Evolutionary conservation across 164 flowering plant genomes (phyloP), one percentile per base, ranked within the genome.

Genomic region (Aristolochia contorta): DNA sequence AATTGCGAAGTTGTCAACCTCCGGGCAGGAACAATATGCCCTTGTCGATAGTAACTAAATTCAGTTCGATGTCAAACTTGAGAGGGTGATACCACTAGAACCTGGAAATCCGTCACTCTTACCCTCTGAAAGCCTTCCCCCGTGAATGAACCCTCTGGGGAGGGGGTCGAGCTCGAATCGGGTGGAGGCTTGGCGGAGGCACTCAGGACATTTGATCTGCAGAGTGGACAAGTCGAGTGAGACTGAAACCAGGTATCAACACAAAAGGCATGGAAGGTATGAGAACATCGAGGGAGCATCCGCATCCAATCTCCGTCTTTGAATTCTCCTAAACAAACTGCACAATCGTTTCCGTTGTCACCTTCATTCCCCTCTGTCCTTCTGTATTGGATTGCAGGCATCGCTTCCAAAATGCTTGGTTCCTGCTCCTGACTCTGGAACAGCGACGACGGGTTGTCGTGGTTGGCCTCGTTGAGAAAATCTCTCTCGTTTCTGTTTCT

Each of bases 241-340:
- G 67, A 58, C 55, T 70, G 73, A 61, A 76, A 71, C 80, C 77
- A 76, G 25, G 65, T 64, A 54, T 76, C 80, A 41, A 81, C 76
- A 65, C 88, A 79, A 21, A 77, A 41, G 61, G 65, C 61, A 54
- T 77, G 79, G 52, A 79, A 77, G 47, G 47, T 41, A 65, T 77
- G 79, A n/a, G 19, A 9, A 62, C 77, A 77, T 46, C 46, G 65
- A 1, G 83, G 83, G 6, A 77, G 60, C 25, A 55, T 27, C 54
- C 65, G 72, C 21, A 71, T 58, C 77, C 66, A 25, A 25, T 79
- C 77, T 20, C 72, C 77, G 20, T 72, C 77, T 51, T 70, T 62
- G 45, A 76, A 79, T 45, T 74, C 80, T 3, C 73, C 80, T 72
- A 75, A 67, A 45, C 80, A 73, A 22, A 77, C 67, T 12, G 74